Evolutionary conservation across 2,329 filamentous ascomycete genomes (phyloP).

Genomic region (Talaromyces sp.): DNA sequence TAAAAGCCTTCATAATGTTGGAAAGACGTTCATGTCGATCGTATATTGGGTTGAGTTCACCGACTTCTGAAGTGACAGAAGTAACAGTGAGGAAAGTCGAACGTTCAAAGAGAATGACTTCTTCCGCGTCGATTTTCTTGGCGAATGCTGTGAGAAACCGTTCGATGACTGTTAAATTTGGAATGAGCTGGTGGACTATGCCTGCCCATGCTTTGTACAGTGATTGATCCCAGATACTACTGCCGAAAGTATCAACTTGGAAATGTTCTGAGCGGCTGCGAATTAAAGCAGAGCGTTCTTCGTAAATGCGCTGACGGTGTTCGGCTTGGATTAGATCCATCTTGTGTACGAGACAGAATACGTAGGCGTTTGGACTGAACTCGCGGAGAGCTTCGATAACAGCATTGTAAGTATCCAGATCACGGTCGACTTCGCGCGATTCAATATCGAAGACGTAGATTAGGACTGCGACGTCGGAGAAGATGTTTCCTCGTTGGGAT

Average conservation of each 20-base stretch:
- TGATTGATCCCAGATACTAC: conserved; percentile 98
- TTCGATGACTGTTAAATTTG: conserved; percentile 87
- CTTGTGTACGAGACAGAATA: conserved; percentile 97
- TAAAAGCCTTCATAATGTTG: conserved; percentile 98
- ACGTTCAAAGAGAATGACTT: conserved; percentile 91
- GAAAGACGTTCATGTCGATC: conserved; percentile 94
- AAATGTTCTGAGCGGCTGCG: conserved; percentile 73
- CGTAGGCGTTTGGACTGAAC: conserved; percentile 76
- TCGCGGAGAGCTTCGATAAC: conserved; percentile 88
- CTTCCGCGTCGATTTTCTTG: conserved; percentile 84
- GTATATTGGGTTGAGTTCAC: conserved; percentile 79
- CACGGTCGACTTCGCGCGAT: conserved; percentile 88
- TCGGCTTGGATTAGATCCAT: conserved; percentile 91
- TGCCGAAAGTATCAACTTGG: conserved; percentile 84
- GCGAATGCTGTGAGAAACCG: conserved; percentile 80
- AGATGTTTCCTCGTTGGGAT: conserved; percentile 93
- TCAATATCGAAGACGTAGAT: conserved; percentile 99
- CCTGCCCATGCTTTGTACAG: conserved; percentile 98
- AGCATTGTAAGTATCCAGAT: conserved; percentile 87
- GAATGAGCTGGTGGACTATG: conserved; percentile 97
- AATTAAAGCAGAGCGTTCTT: conserved; percentile 78
- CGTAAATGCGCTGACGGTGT: conserved; percentile 78
- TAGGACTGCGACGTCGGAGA: conserved; percentile 91
- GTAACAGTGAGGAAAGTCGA: conserved; percentile 97
- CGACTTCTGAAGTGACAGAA: conserved; percentile 76